Percentiles rank a stretch among this genome's conserved stretches.
Conservation (phyloP, 371 early-diverging fungal species). For the Rhizopus stolonifer region DNA sequence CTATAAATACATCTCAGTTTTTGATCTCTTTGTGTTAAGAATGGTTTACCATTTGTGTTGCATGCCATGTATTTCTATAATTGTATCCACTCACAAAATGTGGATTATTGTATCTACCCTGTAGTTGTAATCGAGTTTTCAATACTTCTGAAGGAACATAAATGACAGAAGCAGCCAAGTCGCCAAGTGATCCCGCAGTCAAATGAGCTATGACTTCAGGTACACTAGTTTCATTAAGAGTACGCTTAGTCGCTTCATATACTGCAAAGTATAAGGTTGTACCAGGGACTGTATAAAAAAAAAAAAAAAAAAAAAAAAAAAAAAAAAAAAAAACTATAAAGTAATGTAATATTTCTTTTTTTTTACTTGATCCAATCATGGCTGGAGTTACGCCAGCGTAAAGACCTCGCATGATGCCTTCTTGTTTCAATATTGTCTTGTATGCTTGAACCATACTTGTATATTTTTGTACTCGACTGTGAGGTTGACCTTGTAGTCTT, state of each 20-base stretch:
- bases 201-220: slow-evolving; percentile 69
- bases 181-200: slow-evolving; percentile 72
- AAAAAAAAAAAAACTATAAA: background rate
- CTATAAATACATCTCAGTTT: slow-evolving; percentile 34
- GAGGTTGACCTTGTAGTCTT: slow-evolving; percentile 67
- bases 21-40: no score
- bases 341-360: background rate
- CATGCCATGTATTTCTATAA: slow-evolving; percentile 72
- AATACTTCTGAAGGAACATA: slow-evolving; percentile 83
- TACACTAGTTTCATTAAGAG: slow-evolving; percentile 51
- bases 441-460: slow-evolving; percentile 68
- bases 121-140: slow-evolving; percentile 80
- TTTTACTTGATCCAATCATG: slow-evolving; percentile 69
- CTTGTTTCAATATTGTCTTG: slow-evolving; percentile 62
- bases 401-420: slow-evolving; percentile 70
- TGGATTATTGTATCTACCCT: slow-evolving; percentile 78
- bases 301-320: background rate
- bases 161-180: slow-evolving; percentile 68
- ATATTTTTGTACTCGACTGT: slow-evolving; percentile 56
- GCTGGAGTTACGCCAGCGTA: slow-evolving; percentile 77
- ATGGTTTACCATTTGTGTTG: slow-evolving; percentile 65
- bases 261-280: slow-evolving; percentile 74
- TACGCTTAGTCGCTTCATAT: slow-evolving; percentile 74
- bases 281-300: slow-evolving; percentile 53
- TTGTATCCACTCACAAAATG: slow-evolving; percentile 76